phyloP scores from a whole-genome alignment of 257 asterid genomes.

The Echites panduratus region DNA sequence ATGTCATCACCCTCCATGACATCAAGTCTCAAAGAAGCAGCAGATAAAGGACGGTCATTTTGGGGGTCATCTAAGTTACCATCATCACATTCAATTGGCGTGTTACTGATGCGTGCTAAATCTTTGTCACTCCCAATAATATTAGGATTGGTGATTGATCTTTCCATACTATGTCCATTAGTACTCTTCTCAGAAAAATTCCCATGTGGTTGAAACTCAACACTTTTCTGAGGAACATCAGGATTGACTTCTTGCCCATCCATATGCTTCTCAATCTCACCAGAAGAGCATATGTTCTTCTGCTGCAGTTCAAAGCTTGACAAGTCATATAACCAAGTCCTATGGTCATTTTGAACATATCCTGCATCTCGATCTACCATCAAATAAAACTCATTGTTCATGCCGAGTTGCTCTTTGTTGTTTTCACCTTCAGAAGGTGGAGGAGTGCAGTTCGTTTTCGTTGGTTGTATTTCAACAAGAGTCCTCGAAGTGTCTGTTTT shows the following conservation, averaged over 20 bases:
- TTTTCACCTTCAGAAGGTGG: slow-evolving; percentile 9
- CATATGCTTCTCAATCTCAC: not conserved
- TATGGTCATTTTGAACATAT: slow-evolving; percentile 21
- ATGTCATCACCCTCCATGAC: not conserved
- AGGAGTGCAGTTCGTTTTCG: slow-evolving; percentile 2
- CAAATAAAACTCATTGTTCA: slow-evolving; percentile 32
- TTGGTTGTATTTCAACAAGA: slow-evolving; percentile 17
- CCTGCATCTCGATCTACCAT: slow-evolving; percentile 26
- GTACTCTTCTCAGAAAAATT: not conserved
- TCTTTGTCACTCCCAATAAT: not conserved
- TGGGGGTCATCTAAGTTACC: not conserved
- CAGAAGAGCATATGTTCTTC: not conserved
- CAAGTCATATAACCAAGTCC: slow-evolving; percentile 29
- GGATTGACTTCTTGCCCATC: slow-evolving; percentile 6
- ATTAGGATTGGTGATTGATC: not conserved
- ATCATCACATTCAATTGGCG: not conserved
- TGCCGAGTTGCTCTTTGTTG: slow-evolving; percentile 6
- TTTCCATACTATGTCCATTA: not conserved
- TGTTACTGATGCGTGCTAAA: not conserved
- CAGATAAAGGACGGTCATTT: not conserved
- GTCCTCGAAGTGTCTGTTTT: slow-evolving; percentile 17
- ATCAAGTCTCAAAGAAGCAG: not conserved
- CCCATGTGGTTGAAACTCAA: not conserved
- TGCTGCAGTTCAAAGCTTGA: slow-evolving; percentile 43
- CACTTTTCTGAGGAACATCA: not conserved